phyloP scores from a whole-genome alignment of 768 basidiomycete species.

The Rhizopogon salebrosus region DNA sequence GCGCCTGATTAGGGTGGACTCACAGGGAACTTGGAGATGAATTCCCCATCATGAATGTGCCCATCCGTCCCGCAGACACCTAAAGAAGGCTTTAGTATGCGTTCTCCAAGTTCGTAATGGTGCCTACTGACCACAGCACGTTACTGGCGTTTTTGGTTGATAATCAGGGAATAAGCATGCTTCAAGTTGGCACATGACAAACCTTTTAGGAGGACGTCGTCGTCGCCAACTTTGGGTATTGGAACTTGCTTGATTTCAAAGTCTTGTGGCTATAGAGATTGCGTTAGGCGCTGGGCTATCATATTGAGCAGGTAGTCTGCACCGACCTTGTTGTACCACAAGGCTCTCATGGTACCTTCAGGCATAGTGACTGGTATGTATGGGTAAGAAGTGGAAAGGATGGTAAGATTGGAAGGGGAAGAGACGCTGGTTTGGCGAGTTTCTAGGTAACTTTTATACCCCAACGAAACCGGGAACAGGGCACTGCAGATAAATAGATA shows the following conservation, averaged over 20 bases:
- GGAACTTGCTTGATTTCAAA: slow-evolving; percentile 67
- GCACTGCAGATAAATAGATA: too few relatives aligned
- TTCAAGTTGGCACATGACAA: neutral
- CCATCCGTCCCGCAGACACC: slow-evolving; percentile 61
- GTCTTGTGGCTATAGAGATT: slow-evolving; percentile 46
- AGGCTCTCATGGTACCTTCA: slow-evolving; percentile 66
- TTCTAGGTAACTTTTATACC: slow-evolving; percentile 3
- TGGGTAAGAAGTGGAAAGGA: neutral
- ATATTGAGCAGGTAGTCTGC: neutral
- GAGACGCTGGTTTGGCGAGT: neutral
- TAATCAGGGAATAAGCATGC: neutral
- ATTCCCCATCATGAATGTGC: slow-evolving; percentile 61
- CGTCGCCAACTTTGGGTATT: slow-evolving; percentile 57
- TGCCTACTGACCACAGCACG: neutral
- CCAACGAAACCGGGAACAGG: neutral
- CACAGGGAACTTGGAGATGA: slow-evolving; percentile 57
- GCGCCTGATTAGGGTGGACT: slow-evolving; percentile 9
- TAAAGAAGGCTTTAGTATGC: slow-evolving; percentile 4
- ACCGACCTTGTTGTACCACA: slow-evolving; percentile 64
- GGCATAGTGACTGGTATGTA: slow-evolving; percentile 34
- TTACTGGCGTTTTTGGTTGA: neutral
- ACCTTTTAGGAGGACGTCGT: slow-evolving; percentile 78
- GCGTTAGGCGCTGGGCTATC: slow-evolving; percentile 7
- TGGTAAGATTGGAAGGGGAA: slow-evolving; percentile 2
- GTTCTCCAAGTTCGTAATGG: neutral